A percentile compares a stretch with the other conserved stretches of the same genome.
phyloP scores from a whole-genome alignment of 163 green algal genomes.

The Coccomyxa subellipsoidea region DNA sequence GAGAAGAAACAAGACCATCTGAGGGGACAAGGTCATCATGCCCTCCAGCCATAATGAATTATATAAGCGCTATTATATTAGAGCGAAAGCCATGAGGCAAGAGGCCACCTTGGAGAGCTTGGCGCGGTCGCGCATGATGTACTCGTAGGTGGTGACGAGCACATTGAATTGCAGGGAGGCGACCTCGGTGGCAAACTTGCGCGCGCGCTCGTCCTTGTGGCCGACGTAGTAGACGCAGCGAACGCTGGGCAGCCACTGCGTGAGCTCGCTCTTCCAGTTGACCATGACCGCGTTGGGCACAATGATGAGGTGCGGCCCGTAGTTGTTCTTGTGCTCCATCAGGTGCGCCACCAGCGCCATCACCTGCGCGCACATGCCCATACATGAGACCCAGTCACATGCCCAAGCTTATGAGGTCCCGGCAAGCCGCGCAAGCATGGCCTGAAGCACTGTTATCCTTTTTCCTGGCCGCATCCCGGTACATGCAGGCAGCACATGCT shows the following conservation, averaged over 20 bases:
- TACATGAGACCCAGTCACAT: too few relatives aligned
- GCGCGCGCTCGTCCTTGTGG: conserved; percentile 64
- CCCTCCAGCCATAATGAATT: too few relatives aligned
- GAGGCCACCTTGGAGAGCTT: conserved; percentile 74
- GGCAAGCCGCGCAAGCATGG: too few relatives aligned
- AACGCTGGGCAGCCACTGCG: conserved; percentile 83
- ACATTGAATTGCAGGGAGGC: conserved; percentile 93
- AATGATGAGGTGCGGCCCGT: conserved; percentile 98
- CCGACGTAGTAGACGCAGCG: conserved; percentile 93
- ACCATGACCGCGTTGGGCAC: conserved; percentile 99
- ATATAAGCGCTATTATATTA: not conserved
- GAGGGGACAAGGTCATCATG: too few relatives aligned
- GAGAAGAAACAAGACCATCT: too few relatives aligned
- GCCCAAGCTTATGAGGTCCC: too few relatives aligned
- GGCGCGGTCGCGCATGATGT: conserved; percentile 90
- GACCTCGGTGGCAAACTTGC: conserved; percentile 68
- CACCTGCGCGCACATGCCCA: conserved; percentile 63
- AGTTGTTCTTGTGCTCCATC: conserved; percentile 97
- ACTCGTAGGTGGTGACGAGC: conserved; percentile 98
- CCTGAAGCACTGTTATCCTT: too few relatives aligned
- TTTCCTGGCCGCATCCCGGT: too few relatives aligned
- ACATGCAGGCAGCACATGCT: too few relatives aligned
- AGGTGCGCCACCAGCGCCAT: conserved; percentile 98
- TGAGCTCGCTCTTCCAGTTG: conserved; percentile 98
- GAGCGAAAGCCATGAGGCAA: not conserved